Evolutionary conservation across 345 rosid genomes (phyloP), one percentile per base, ranked within the genome.

Genomic region (Abelmoschus esculentus): DNA sequence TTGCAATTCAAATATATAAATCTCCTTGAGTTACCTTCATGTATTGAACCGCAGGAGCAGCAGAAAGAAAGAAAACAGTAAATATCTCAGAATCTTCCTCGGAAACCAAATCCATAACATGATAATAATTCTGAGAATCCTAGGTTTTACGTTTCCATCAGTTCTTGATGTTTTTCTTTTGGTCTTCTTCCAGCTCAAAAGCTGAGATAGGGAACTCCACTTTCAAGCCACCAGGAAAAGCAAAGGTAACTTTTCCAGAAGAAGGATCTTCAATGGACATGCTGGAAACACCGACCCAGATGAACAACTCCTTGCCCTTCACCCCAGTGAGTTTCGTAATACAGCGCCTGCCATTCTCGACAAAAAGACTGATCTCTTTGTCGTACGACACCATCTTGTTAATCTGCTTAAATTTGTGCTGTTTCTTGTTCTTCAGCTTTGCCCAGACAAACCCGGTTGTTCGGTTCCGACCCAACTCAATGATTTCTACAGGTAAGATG

Each of bases 201-300:
- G 87, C 85, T n/a, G 75, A 70, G 46, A 72, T 57, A 8, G 87
- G 85, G 46, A 68, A 74, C 13, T 69, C 7, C 40, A 59, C 58
- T 3, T 66, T 57, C 14, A 74, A 19, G 46, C 82, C 83, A 22
- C 53, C 46, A 10, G 74, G 28, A 13, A 36, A 61, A 28, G 46
- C 49, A 42, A 80, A 76, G 8, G 50, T 62, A 59, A 76, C 68
- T 76, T 75, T 76, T 15, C 57, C 69, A 4, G 70, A 38, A 46
- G 78, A 66, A 31, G 77, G 65, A 50, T 72, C 78, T 11, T 55
- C 49, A 1, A 73, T 40, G 56, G 49, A 69, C 62, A 75, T 75
- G 19, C 62, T 73, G 10, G 77, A 61, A 38, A 80, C 15, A 19
- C 36, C 12, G 36, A 78, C 44, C 78, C 74, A 81, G 52, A 80